Evolutionary conservation across 140 eudicot species (phyloP).

Genomic region (Ambrosia hybrid): DNA sequence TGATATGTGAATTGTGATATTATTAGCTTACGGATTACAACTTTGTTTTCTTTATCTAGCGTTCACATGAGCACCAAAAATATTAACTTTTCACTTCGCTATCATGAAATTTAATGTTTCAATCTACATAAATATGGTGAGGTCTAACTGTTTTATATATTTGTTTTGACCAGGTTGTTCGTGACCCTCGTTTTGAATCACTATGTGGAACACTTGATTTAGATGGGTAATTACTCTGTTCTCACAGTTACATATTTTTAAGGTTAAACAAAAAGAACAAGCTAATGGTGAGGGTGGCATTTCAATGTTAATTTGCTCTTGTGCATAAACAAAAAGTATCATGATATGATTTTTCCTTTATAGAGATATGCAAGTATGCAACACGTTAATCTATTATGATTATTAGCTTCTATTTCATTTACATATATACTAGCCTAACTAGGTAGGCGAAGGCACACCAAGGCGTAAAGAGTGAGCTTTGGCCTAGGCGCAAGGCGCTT

Average conservation of each 20-base stretch:
- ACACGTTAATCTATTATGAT: too few relatives aligned
- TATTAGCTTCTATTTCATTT: too few relatives aligned
- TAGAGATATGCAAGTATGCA: too few relatives aligned
- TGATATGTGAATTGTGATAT: constrained; percentile 38
- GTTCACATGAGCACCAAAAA: background rate
- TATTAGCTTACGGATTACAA: constrained; percentile 57
- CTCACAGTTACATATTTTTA: background rate
- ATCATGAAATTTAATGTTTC: too few relatives aligned
- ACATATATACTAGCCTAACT: too few relatives aligned
- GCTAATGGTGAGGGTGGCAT: background rate
- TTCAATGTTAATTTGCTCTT: background rate
- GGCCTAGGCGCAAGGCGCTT: too few relatives aligned
- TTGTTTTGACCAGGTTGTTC: constrained; percentile 50
- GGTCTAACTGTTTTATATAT: background rate
- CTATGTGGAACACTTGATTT: constrained; percentile 68
- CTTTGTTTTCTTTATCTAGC: background rate
- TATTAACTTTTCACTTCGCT: too few relatives aligned
- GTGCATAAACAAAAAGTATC: background rate
- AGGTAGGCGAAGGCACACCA: too few relatives aligned
- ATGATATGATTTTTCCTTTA: too few relatives aligned
- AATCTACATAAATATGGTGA: too few relatives aligned
- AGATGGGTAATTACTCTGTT: constrained; percentile 56
- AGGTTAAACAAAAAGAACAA: background rate
- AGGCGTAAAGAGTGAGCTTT: too few relatives aligned
- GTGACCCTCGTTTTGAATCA: constrained; percentile 96